Evolutionary conservation across 805 yeast genomes (phyloP).

Genomic region (Yarrowia deformans): DNA sequence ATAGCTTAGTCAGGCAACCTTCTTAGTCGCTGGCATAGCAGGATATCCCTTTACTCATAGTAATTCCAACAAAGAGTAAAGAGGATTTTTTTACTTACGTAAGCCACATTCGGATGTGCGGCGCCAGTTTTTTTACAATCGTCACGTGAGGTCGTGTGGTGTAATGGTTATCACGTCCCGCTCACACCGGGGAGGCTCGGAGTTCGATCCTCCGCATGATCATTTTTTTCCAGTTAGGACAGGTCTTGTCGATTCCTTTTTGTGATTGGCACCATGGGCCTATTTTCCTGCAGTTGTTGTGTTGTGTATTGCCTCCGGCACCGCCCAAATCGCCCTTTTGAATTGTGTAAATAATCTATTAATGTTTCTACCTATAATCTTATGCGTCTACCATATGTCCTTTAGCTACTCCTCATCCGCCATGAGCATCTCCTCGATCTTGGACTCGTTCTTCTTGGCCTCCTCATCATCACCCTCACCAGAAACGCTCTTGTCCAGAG

Average conservation of each 20-base stretch:
- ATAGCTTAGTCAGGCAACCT: no score
- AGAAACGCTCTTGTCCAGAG: conserved; percentile 66
- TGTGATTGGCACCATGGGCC: not conserved
- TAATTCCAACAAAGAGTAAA: no score
- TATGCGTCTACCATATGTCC: conserved; percentile 1
- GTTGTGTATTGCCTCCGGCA: not conserved
- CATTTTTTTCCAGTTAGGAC: not conserved
- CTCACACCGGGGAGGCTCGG: conserved; percentile 39
- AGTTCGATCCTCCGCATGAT: conserved; percentile 38
- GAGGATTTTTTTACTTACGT: no score
- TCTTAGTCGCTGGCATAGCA: no score
- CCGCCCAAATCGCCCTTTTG: no score
- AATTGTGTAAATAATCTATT: conserved; percentile 8
- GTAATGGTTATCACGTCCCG: conserved; percentile 40
- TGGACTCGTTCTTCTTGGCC: conserved; percentile 42
- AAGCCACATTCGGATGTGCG: not conserved
- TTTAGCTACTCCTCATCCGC: conserved; percentile 17
- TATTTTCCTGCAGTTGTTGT: not conserved
- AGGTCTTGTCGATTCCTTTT: not conserved
- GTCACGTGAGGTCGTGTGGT: conserved; percentile 38
- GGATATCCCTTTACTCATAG: no score
- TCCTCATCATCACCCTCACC: conserved; percentile 51
- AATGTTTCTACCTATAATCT: conserved; percentile 6
- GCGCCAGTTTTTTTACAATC: not conserved
- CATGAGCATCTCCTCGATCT: conserved; percentile 35